Evolutionary conservation across 345 rosid species (phyloP).

Genomic region (Zanthoxylum bungeanum): DNA sequence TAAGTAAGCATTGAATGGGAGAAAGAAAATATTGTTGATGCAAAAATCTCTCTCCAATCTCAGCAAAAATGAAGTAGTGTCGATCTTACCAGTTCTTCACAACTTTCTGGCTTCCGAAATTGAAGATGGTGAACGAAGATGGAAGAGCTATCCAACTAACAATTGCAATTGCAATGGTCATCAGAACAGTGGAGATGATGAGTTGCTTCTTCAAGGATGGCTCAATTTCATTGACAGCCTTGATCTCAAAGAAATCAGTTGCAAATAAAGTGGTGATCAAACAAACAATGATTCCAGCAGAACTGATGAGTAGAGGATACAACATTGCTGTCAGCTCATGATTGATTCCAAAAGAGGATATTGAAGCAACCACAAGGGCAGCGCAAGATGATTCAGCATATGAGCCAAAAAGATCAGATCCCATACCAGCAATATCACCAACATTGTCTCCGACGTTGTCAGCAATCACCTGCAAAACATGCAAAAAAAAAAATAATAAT

Average conservation of each 20-base stretch:
- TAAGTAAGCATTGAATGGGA: not conserved
- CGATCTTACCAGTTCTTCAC: slow-evolving; percentile 64
- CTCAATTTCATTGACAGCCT: slow-evolving; percentile 66
- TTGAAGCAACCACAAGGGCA: slow-evolving; percentile 75
- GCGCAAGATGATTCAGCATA: slow-evolving; percentile 81
- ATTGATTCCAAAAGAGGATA: slow-evolving; percentile 68
- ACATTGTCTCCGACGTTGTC: slow-evolving; percentile 88
- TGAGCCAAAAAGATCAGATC: slow-evolving; percentile 76
- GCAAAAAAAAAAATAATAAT: slow-evolving; percentile 9
- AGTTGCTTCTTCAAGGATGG: slow-evolving; percentile 71
- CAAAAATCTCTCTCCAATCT: not conserved
- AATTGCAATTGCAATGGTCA: slow-evolving; percentile 64
- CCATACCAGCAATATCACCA: slow-evolving; percentile 87
- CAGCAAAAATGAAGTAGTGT: not conserved
- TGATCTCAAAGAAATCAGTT: slow-evolving; percentile 71
- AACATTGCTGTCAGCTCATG: slow-evolving; percentile 71
- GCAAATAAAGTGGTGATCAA: slow-evolving; percentile 74
- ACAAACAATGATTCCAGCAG: slow-evolving; percentile 66
- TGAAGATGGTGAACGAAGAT: slow-evolving; percentile 66
- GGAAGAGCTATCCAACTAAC: slow-evolving; percentile 61
- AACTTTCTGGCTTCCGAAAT: slow-evolving; percentile 64
- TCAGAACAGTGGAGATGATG: slow-evolving; percentile 61
- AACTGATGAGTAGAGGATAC: slow-evolving; percentile 69
- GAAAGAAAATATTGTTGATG: not conserved
- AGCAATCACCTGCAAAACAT: slow-evolving; percentile 67